A percentile compares a stretch with the other conserved stretches of the same genome.
Evolutionary conservation across 164 flowering plant genomes (phyloP).

Genomic region (Kalanchoe fedtschenkoi): DNA sequence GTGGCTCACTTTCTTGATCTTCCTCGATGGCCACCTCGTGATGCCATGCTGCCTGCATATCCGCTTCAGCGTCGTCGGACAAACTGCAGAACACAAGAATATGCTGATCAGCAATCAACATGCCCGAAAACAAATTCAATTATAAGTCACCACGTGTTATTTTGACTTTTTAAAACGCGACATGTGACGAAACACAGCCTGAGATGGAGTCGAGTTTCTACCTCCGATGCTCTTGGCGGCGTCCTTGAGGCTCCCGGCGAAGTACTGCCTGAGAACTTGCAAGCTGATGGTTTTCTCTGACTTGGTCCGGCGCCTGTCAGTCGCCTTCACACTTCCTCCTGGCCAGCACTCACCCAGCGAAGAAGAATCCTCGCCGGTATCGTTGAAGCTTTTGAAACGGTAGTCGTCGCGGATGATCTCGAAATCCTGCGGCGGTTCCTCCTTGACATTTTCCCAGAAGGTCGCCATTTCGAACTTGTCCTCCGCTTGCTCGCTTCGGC

Average conservation of each 20-base stretch:
- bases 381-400: constrained; percentile 15
- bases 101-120: background rate
- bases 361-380: constrained; percentile 23
- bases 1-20: constrained; percentile 68
- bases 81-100: constrained; percentile 28
- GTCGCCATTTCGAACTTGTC: constrained; percentile 26
- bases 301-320: constrained; percentile 54
- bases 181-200: too few species aligned
- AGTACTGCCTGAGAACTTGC: constrained; percentile 69
- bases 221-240: constrained; percentile 89
- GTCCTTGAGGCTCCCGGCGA: constrained; percentile 87
- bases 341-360: constrained; percentile 22
- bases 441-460: constrained; percentile 21
- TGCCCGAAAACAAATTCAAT: too few species aligned
- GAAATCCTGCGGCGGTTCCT: constrained; percentile 9
- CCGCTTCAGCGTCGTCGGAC: constrained; percentile 67
- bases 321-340: constrained; percentile 19
- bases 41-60: constrained; percentile 72
- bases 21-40: constrained; percentile 67
- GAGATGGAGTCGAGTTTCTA: constrained; percentile 26
- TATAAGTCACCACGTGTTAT: too few species aligned
- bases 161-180: too few species aligned
- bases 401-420: constrained; percentile 23
- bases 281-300: constrained; percentile 67
- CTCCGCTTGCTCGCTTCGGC: constrained; percentile 22